phyloP scores from a whole-genome alignment of 2,329 filamentous ascomycete genomes.

The Rosellinia necatrix region DNA sequence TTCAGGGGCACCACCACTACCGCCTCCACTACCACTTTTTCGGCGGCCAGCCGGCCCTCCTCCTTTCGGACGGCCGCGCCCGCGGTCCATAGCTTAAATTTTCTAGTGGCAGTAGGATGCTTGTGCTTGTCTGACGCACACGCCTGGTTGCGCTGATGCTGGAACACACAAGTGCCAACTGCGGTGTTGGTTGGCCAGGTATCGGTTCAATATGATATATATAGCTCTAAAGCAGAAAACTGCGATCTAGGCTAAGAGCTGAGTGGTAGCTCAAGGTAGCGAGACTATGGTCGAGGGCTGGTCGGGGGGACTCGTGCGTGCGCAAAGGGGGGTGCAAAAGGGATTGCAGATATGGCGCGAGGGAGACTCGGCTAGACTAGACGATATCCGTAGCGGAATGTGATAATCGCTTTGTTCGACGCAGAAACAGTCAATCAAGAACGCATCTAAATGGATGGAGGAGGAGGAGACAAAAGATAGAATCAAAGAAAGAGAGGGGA shows the following conservation, averaged over 20 bases:
- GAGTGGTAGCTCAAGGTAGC: background rate
- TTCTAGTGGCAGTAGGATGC: background rate
- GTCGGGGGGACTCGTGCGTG: background rate
- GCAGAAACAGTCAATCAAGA: constrained; percentile 1
- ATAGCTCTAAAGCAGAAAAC: background rate
- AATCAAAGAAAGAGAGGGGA: constrained; percentile 12
- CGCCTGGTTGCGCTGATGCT: background rate
- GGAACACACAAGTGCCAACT: background rate
- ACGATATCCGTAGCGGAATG: constrained; percentile 14
- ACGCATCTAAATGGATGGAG: constrained; percentile 27
- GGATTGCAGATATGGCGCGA: background rate
- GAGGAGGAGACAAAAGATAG: constrained; percentile 29
- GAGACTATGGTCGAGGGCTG: background rate
- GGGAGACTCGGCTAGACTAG: constrained; percentile 5
- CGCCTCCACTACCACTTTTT: constrained; percentile 20
- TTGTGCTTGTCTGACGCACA: background rate
- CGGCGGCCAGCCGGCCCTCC: no score
- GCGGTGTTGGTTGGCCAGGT: background rate
- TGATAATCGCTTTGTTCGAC: constrained; percentile 7
- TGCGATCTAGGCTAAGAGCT: background rate
- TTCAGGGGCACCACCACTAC: constrained; percentile 26
- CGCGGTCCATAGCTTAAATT: constrained; percentile 24
- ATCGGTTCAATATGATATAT: background rate
- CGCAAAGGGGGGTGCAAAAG: background rate
- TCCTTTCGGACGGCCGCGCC: constrained; percentile 21